Conservation (phyloP, 2,329 filamentous ascomycete genomes). For the Lasiodiplodia sp. region DNA sequence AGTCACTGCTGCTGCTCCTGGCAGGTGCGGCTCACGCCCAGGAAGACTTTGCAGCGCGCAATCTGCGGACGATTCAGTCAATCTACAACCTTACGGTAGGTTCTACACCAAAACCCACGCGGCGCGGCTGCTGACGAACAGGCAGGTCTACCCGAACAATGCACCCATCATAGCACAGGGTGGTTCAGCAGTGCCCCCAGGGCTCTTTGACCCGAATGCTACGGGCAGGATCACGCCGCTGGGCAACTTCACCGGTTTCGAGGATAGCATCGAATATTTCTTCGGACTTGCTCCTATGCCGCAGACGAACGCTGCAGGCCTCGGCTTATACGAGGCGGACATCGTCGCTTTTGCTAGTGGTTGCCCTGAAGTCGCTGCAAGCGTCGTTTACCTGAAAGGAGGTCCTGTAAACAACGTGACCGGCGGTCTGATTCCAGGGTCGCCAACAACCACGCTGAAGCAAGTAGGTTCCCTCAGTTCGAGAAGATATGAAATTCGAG, state of each 20-base stretch:
- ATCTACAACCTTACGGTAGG: conserved; percentile 52
- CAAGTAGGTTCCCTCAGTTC: conserved; percentile 33
- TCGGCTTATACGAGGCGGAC: conserved; percentile 36
- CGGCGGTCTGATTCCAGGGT: conserved; percentile 40
- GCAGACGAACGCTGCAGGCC: conserved; percentile 36
- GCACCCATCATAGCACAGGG: conserved; percentile 46
- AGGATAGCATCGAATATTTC: conserved; percentile 55
- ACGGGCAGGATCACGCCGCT: conserved; percentile 51
- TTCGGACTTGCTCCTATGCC: conserved; percentile 52
- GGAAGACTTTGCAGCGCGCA: conserved; percentile 37
- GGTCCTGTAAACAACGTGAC: conserved; percentile 40
- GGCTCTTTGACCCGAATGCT: conserved; percentile 49
- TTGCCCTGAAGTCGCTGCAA: conserved; percentile 48
- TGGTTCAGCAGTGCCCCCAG: conserved; percentile 45
- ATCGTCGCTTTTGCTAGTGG: conserved; percentile 43
- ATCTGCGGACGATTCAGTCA: conserved; percentile 46
- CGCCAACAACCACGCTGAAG: conserved; percentile 44
- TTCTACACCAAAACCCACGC: not conserved
- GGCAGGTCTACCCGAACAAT: conserved; percentile 46
- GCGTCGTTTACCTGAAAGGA: conserved; percentile 46
- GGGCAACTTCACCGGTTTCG: conserved; percentile 52
- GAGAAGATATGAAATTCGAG: too few relatives aligned
- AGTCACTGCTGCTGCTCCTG: not conserved
- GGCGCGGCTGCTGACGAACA: not conserved
- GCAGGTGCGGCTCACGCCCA: not conserved